These are phyloP conservation scores for Prosopis cineraria DNA, from an alignment of 306 rosid genomes.

Conservation along the genomic window DNA sequence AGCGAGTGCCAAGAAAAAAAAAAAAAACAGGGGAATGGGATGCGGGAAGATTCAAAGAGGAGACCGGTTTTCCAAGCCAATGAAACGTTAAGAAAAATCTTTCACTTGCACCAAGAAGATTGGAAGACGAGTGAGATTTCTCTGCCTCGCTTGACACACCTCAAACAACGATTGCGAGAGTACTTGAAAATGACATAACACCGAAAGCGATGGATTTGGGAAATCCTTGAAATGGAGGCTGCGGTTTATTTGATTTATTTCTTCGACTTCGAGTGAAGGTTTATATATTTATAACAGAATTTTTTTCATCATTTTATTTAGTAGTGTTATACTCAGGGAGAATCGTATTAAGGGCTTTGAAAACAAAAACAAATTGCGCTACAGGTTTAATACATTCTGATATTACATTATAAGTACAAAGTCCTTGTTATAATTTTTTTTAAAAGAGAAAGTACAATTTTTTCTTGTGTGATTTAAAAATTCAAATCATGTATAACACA, in stretches of 20 bases:
- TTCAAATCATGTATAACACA: no score
- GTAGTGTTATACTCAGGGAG: no score
- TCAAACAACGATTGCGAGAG: not conserved
- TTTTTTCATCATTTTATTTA: no score
- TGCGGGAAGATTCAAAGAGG: not conserved
- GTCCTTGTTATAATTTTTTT: no score
- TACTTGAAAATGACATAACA: not conserved
- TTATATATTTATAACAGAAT: no score
- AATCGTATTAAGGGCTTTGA: no score
- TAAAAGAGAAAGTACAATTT: no score
- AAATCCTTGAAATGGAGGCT: not conserved
- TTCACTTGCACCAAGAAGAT: not conserved
- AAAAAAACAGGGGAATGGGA: not conserved
- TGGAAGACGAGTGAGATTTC: not conserved
- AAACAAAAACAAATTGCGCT: no score
- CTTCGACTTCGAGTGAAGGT: not conserved
- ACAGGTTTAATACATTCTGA: no score
- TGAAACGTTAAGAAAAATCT: not conserved
- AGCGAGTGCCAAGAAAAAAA: not conserved
- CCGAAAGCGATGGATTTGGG: not conserved
- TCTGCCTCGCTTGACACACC: not conserved
- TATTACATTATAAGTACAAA: no score
- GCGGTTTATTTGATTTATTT: not conserved
- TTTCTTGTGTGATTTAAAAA: no score
- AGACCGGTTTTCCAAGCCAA: not conserved